Evolutionary conservation across 1,139 yeast species (phyloP).

Genomic region (Suhomyces yuchorum): DNA sequence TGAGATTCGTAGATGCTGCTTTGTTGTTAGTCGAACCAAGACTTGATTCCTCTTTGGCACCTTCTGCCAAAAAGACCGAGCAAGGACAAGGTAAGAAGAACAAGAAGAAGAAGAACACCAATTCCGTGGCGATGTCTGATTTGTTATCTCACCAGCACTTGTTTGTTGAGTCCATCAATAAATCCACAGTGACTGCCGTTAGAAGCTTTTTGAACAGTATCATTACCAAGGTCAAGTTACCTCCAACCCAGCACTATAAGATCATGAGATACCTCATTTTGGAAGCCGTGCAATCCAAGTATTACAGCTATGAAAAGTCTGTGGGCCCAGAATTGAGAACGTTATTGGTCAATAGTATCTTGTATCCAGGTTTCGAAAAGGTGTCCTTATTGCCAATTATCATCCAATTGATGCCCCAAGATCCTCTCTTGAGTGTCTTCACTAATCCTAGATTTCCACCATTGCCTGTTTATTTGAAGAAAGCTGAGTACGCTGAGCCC

Average conservation of each 20-base stretch:
- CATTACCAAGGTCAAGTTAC: conserved; percentile 53
- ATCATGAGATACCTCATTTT: conserved; percentile 59
- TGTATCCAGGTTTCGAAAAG: conserved; percentile 66
- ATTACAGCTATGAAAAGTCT: conserved; percentile 26
- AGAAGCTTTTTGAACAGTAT: conserved; percentile 53
- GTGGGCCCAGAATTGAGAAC: conserved; percentile 36
- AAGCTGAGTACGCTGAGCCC: conserved; percentile 12
- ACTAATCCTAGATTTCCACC: conserved; percentile 83
- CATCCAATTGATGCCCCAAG: conserved; percentile 47
- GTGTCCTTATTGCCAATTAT: conserved; percentile 74
- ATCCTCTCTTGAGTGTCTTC: conserved; percentile 52
- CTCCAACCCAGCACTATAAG: conserved; percentile 64
- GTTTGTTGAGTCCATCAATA: conserved; percentile 49
- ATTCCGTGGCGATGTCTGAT: conserved; percentile 62
- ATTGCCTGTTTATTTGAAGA: conserved; percentile 41
- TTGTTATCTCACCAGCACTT: conserved; percentile 66
- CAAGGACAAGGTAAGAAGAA: conserved; percentile 23
- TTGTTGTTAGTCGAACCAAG: conserved; percentile 49
- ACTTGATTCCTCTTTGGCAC: conserved; percentile 17
- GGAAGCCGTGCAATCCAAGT: conserved; percentile 42
- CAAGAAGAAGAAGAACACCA: conserved; percentile 46
- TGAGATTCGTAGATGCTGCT: conserved; percentile 50
- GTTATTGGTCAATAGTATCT: conserved; percentile 53
- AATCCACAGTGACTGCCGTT: conserved; percentile 37
- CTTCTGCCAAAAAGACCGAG: conserved; percentile 11